Conservation (phyloP, 202 grass and related monocot species). For the Bolboschoenoplectus hybrid region DNA sequence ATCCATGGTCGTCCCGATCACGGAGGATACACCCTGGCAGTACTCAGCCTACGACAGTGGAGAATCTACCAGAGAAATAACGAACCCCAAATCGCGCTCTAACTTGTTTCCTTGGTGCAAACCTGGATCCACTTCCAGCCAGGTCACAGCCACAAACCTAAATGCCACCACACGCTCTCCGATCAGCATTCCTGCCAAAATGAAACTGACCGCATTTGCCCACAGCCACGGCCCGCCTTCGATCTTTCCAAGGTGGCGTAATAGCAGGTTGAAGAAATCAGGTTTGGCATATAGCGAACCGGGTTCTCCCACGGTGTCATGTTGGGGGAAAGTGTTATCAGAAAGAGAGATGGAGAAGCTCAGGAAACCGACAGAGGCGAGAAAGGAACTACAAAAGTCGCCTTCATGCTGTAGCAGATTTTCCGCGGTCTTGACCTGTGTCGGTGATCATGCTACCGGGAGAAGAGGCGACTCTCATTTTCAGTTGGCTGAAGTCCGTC, state of each 20-base stretch:
- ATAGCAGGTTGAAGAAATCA: slow-evolving; percentile 23
- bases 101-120: slow-evolving; percentile 45
- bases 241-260: slow-evolving; percentile 59
- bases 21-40: slow-evolving; percentile 53
- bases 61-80: slow-evolving; percentile 76
- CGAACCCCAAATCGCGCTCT: slow-evolving; percentile 77
- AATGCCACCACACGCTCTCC: slow-evolving; percentile 35
- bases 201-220: slow-evolving; percentile 40
- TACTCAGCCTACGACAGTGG: slow-evolving; percentile 78
- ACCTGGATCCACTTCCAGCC: slow-evolving; percentile 51
- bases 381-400: not conserved
- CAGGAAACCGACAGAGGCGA: not conserved
- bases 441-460: not conserved
- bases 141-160: slow-evolving; percentile 35
- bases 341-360: slow-evolving; percentile 55
- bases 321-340: slow-evolving; percentile 81
- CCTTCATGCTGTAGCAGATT: slow-evolving; percentile 41
- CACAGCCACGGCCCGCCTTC: slow-evolving; percentile 49
- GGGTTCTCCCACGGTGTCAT: slow-evolving; percentile 82
- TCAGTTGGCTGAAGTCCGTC: not conserved
- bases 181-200: slow-evolving; percentile 50
- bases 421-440: slow-evolving; percentile 44
- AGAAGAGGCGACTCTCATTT: not conserved
- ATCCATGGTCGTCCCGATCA: slow-evolving; percentile 68
- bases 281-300: slow-evolving; percentile 60